Evolutionary conservation across 2,329 filamentous ascomycete genomes (phyloP), one percentile per base, ranked within the genome.

Genomic region (Penicillium sumatraense): DNA sequence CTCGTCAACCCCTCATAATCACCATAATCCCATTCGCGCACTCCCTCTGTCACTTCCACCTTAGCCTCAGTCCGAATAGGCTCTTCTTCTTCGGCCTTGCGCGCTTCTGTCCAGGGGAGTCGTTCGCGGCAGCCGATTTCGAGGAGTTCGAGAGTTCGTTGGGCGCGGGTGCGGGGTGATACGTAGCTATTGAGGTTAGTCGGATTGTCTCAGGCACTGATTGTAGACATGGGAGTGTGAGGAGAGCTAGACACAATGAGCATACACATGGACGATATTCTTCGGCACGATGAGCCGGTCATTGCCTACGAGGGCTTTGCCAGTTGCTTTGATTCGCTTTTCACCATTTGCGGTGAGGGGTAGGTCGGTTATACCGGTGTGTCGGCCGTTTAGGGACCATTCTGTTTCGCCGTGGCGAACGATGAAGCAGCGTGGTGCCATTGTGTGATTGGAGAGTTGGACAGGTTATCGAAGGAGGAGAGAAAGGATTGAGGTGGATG

Each of bases 341-440:
- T 92, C 89, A 49, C 93, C 93, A 70, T 91, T 89, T 48, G 82
- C 77, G 1, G 93, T 97, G 33, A 97, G 81, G 1, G 91, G 88
- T 3, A 98, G 89, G 68, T 98, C 93, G n/a, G 89, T 90, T 24
- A 80, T 82, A 49, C 92, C 89, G 0, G 93, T 98, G 76, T 97
- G 91, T 49, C 86, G 83, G 53, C 91, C 93, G 64, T 89, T 89
- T 45, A 96, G 85, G 5, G 90, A 96, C 93, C 93, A 98, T 79
- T 96, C 91, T 3, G 93, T 98, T 79, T 97, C 91, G 76, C 93
- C 93, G 71, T 97, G 93, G 65, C 93, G 90, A 72, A 92, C 78
- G 64, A 95, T 85, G 79, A 93, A 93, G 71, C 90, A 87, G 50
- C 90, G 84, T 2, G 90, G 90, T 2, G 87, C 86, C 75, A 78